Conservation (phyloP, 805 yeast genomes). For the Candida insectorum region DNA sequence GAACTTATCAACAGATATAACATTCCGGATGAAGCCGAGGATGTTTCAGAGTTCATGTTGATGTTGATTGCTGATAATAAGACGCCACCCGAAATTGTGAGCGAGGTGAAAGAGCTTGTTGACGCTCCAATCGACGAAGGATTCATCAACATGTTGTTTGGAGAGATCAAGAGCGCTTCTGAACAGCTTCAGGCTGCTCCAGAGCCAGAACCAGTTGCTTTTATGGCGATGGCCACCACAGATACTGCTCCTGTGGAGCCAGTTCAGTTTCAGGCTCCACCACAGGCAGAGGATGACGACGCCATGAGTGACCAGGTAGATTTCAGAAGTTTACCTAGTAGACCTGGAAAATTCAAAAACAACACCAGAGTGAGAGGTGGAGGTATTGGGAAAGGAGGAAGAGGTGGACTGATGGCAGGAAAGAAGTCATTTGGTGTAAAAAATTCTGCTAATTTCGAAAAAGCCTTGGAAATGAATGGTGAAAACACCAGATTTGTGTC, state of each 20-base stretch:
- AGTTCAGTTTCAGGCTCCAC: conserved; percentile 5
- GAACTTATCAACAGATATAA: conserved; percentile 33
- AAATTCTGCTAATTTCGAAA: conserved; percentile 40
- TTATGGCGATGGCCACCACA: too few relatives aligned
- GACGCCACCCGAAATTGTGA: conserved; percentile 54
- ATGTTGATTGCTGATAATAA: conserved; percentile 68
- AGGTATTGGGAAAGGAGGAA: conserved; percentile 23
- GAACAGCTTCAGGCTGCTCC: conserved; percentile 7
- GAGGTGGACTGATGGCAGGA: conserved; percentile 10
- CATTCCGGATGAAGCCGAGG: conserved; percentile 41
- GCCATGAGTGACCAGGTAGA: conserved; percentile 13
- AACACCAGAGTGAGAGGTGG: conserved; percentile 10
- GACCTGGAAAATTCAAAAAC: conserved; percentile 4
- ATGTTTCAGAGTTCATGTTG: conserved; percentile 73
- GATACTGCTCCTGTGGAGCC: conserved; percentile 5
- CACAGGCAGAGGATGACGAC: conserved; percentile 6
- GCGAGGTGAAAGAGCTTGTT: conserved; percentile 59
- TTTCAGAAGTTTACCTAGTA: conserved; percentile 9
- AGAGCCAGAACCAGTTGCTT: conserved; percentile 5
- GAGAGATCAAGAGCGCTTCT: conserved; percentile 49
- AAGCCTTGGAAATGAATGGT: conserved; percentile 35
- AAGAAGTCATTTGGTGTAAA: conserved; percentile 32
- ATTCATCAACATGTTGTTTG: conserved; percentile 55
- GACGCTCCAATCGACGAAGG: conserved; percentile 57
- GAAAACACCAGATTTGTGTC: conserved; percentile 33